Conservation (phyloP, 345 rosid species). For the Clarkia xantiana region DNA sequence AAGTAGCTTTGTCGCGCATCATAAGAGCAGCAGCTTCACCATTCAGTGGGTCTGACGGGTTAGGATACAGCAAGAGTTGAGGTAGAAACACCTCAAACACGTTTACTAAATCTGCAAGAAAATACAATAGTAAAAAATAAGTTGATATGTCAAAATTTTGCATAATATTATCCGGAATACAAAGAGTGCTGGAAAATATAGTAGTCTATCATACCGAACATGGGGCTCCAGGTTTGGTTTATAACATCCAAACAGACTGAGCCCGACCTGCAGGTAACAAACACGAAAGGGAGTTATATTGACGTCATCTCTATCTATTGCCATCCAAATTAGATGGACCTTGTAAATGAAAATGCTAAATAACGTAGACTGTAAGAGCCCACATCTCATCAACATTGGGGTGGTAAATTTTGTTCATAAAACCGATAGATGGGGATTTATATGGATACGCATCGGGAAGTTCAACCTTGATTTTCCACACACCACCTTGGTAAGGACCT, state of each 20-base stretch:
- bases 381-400: conserved; percentile 97
- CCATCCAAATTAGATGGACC: not conserved
- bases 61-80: conserved; percentile 90
- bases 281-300: not conserved
- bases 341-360: not conserved
- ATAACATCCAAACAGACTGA: conserved; percentile 94
- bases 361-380: conserved; percentile 12
- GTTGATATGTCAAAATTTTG: conserved; percentile 1
- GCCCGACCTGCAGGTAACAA: conserved; percentile 56
- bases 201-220: conserved; percentile 52
- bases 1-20: conserved; percentile 77
- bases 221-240: conserved; percentile 96
- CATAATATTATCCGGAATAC: not conserved
- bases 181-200: not conserved
- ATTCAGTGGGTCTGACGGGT: conserved; percentile 88
- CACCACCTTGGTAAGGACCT: conserved; percentile 88
- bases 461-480: conserved; percentile 92
- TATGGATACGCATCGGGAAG: conserved; percentile 98
- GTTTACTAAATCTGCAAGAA: conserved; percentile 65
- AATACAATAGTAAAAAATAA: not conserved
- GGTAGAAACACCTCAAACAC: conserved; percentile 97
- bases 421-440: conserved; percentile 94
- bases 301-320: no score
- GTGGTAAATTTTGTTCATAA: conserved; percentile 85
- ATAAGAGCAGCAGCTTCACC: conserved; percentile 92